A percentile compares a stretch with the other conserved stretches of the same genome.
Evolutionary conservation across 257 asterid species (phyloP).

Genomic region (Primulina tabacum): DNA sequence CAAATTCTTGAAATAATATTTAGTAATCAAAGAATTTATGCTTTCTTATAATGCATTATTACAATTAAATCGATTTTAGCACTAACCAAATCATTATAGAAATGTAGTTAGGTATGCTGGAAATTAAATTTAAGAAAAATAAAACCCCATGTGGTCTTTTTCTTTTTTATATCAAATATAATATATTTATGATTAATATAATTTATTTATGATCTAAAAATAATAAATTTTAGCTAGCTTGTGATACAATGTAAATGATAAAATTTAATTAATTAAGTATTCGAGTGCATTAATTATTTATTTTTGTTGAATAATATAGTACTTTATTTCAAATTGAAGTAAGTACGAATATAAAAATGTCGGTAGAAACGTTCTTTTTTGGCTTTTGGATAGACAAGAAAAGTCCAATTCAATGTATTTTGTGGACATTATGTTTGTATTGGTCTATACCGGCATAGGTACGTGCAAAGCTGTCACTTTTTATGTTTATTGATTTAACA

Average conservation of each 20-base stretch:
- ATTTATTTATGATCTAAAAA: too few species aligned
- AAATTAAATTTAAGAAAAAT: too few species aligned
- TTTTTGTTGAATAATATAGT: too few species aligned
- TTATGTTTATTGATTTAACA: not conserved
- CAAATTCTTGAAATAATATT: slow-evolving; percentile 31
- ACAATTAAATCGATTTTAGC: not conserved
- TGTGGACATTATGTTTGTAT: slow-evolving; percentile 16
- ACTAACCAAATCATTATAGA: not conserved
- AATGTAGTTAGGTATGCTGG: too few species aligned
- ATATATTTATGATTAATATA: too few species aligned
- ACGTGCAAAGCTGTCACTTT: slow-evolving; percentile 27
- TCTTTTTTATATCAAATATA: too few species aligned
- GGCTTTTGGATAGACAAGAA: not conserved
- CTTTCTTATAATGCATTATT: not conserved
- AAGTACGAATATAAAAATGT: too few species aligned
- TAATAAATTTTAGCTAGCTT: too few species aligned
- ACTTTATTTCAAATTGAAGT: too few species aligned
- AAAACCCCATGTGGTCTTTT: too few species aligned
- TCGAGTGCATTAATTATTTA: too few species aligned
- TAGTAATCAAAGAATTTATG: not conserved
- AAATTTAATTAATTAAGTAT: not conserved
- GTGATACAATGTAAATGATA: too few species aligned
- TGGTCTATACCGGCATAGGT: slow-evolving; percentile 16
- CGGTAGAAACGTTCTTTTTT: not conserved
- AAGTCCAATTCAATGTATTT: slow-evolving; percentile 3